Conservation (phyloP, 345 rosid species). For the Diplotaxis tenuifolia region DNA sequence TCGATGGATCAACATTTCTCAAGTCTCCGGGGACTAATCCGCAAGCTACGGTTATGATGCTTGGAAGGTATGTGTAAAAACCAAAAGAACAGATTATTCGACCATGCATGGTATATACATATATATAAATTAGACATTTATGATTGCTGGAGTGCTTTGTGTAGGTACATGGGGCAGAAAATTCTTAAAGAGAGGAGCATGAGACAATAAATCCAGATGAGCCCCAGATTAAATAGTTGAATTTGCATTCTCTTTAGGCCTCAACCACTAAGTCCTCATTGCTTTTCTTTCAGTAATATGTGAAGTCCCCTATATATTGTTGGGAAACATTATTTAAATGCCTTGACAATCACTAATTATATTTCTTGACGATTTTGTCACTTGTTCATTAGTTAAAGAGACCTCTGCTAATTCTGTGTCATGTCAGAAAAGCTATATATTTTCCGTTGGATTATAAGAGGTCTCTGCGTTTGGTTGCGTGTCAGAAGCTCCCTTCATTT, state of each 20-base stretch:
- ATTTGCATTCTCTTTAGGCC: background rate
- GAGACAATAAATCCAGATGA: background rate
- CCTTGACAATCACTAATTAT: too few species aligned
- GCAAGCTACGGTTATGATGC: constrained; percentile 77
- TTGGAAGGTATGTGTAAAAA: constrained; percentile 53
- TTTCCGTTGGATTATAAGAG: too few species aligned
- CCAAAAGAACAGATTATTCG: background rate
- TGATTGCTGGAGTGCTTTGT: background rate
- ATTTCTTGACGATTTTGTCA: too few species aligned
- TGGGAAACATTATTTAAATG: background rate
- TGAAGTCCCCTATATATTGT: background rate
- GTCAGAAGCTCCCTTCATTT: too few species aligned
- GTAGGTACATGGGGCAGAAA: constrained; percentile 48
- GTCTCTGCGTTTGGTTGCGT: too few species aligned
- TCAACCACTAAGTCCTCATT: background rate
- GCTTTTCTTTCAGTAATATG: background rate
- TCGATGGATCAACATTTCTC: constrained; percentile 60
- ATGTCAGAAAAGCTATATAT: too few species aligned
- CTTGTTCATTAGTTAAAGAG: too few species aligned
- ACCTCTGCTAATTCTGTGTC: too few species aligned
- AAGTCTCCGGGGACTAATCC: constrained; percentile 65
- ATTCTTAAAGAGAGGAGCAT: constrained; percentile 38
- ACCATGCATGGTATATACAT: background rate
- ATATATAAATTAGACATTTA: background rate
- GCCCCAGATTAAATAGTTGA: background rate